These are phyloP conservation scores for Davidsoniella neocaledoniae DNA, from an alignment of 2,329 filamentous ascomycete genomes.

Conservation along the genomic window DNA sequence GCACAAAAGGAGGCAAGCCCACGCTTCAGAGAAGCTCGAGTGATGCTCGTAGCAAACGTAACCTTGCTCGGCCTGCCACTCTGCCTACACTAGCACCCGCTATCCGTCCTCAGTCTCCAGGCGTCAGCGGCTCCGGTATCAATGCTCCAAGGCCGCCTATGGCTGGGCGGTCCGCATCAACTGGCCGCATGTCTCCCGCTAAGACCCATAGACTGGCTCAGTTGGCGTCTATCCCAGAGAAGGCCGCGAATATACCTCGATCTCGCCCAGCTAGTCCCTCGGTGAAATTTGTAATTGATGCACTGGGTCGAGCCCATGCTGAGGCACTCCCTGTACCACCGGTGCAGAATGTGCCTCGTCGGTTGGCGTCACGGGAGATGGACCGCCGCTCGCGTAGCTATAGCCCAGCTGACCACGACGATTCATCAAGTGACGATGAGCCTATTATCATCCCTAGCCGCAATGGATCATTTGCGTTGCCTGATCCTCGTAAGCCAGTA, in stretches of 20 bases:
- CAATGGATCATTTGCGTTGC: conserved; percentile 36
- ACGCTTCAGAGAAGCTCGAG: conserved; percentile 38
- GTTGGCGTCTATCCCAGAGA: conserved; percentile 41
- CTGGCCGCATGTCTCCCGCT: conserved; percentile 32
- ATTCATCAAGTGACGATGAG: conserved; percentile 46
- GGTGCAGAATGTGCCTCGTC: not conserved
- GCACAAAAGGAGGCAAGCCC: conserved; percentile 29
- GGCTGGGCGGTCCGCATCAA: conserved; percentile 23
- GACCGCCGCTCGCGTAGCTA: conserved; percentile 13
- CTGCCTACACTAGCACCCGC: conserved; percentile 33
- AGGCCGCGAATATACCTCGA: conserved; percentile 21
- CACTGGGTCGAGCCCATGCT: conserved; percentile 40
- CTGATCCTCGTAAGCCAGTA: conserved; percentile 34
- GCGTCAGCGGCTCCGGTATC: conserved; percentile 8
- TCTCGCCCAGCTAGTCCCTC: conserved; percentile 37
- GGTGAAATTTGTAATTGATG: conserved; percentile 46
- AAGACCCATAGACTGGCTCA: conserved; percentile 32
- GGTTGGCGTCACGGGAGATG: conserved; percentile 2
- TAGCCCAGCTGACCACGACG: conserved; percentile 25
- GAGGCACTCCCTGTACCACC: conserved; percentile 23
- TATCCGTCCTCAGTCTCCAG: conserved; percentile 18
- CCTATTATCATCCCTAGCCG: conserved; percentile 48
- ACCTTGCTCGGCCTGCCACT: conserved; percentile 21
- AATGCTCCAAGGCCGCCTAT: conserved; percentile 13
- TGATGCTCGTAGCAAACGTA: conserved; percentile 33